Evolutionary conservation across 768 basidiomycete species (phyloP), one percentile per base, ranked within the genome.

Genomic region (Psilocybe sp.): DNA sequence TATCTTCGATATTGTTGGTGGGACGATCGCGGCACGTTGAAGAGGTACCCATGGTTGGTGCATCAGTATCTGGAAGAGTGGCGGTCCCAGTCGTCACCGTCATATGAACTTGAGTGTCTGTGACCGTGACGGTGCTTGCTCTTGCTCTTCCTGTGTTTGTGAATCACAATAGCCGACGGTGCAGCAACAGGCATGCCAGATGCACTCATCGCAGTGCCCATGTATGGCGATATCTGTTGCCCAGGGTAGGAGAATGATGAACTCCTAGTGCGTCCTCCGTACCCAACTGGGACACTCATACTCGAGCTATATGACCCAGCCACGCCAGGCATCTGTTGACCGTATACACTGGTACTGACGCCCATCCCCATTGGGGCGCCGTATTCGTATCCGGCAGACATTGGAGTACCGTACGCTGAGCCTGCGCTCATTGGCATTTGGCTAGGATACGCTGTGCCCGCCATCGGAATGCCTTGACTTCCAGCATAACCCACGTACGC

Each of bases 201-300:
- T 49, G 63, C 55, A 36, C 53, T 56, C 52, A 60, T 48, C 11
- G 60, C 46, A 7, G 53, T 36, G 15, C 62, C 62, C 53, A 59
- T 59, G 50, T 66, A 66, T 36, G 53, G 54, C 34, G 59, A 51
- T 9, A 53, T 33, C 36, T 56, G 47, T 42, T 59, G 56, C 39
- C 64, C 64, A 6, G 67, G 57, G 40, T 72, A 70, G 16, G 72
- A 69, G 51, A 68, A 66, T 5, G 73, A 73, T 18, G 61, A 57
- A 44, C 66, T 71, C 46, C 70, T 64, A 38, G 61, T 55, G 23
- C 62, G 56, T 55, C 53, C 61, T 55, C 10, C 62, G 66, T 15
- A 64, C 50, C 31, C 57, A 59, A 19, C 67, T 58, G 48, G 64
- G 55, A 10, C 60, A 53, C 23, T 65, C 55, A 10, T 28, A 28